A percentile compares a stretch with the other conserved stretches of the same genome.
phyloP scores from a whole-genome alignment of 2,329 filamentous ascomycete genomes.

The Emmonsiellopsis sp. region DNA sequence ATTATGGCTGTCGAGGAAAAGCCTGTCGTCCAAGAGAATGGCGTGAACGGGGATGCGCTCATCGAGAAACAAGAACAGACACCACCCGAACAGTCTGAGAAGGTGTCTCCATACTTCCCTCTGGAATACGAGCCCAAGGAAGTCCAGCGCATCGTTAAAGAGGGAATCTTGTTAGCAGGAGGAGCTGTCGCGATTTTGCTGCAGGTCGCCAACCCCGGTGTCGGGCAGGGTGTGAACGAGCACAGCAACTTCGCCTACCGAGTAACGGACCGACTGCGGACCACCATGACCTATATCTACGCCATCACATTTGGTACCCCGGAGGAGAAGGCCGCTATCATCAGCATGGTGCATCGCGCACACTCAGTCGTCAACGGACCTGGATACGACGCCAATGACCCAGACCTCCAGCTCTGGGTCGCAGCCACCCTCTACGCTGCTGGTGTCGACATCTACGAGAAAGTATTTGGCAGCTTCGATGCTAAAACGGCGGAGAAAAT shows the following conservation, averaged over 20 bases:
- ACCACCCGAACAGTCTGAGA: background rate
- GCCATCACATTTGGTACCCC: constrained; percentile 27
- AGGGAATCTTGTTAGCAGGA: constrained; percentile 28
- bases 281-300: constrained; percentile 33
- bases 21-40: background rate
- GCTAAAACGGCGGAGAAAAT: constrained; percentile 17
- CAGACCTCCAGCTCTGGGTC: constrained; percentile 33
- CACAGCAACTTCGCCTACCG: constrained; percentile 33
- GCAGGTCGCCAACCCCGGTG: constrained; percentile 33
- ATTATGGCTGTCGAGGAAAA: background rate
- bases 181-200: constrained; percentile 31
- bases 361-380: constrained; percentile 26
- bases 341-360: constrained; percentile 28
- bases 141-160: constrained; percentile 25
- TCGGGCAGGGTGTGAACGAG: constrained; percentile 28
- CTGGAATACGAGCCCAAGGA: constrained; percentile 19
- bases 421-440: constrained; percentile 33
- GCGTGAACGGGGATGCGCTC: background rate
- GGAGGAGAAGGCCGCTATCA: constrained; percentile 26
- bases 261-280: constrained; percentile 28
- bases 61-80: background rate
- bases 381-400: constrained; percentile 29
- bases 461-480: constrained; percentile 26
- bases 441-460: constrained; percentile 27
- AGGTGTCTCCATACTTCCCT: background rate